Evolutionary conservation across 768 basidiomycete genomes (phyloP).

Genomic region (Lepiota venenata): DNA sequence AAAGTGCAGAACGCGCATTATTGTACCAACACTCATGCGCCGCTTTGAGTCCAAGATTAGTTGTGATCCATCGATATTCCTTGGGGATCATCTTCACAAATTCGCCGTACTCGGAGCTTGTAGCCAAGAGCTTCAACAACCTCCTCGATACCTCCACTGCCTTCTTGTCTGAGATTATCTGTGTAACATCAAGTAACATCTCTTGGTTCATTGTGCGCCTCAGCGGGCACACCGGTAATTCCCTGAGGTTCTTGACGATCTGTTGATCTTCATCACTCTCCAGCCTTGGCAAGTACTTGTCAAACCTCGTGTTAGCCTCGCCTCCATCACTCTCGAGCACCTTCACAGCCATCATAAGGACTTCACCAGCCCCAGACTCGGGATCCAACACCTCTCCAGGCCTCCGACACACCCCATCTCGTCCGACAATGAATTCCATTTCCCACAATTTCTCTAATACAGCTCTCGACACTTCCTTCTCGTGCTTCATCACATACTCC

Average conservation of each 20-base stretch:
- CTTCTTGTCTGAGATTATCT: neutral
- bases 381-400: conserved; percentile 6
- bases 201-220: neutral
- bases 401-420: neutral
- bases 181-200: neutral
- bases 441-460: conserved; percentile 3
- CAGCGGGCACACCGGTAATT: neutral
- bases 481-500: neutral
- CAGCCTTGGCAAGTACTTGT: conserved; percentile 2
- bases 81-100: conserved; percentile 1
- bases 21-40: conserved; percentile 8
- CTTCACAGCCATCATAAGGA: neutral
- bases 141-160: conserved; percentile 4
- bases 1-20: conserved; percentile 21
- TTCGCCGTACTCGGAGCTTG: neutral
- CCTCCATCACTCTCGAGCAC: neutral
- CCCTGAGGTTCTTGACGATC: neutral
- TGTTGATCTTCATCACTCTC: neutral
- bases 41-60: conserved; percentile 2
- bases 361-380: neutral
- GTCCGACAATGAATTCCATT: neutral
- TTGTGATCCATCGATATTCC: neutral
- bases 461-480: conserved; percentile 1
- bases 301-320: neutral
- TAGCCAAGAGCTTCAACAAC: conserved; percentile 3